Evolutionary conservation across 2,329 filamentous ascomycete genomes (phyloP), one percentile per base, ranked within the genome.

Genomic region (Graphium sp.): DNA sequence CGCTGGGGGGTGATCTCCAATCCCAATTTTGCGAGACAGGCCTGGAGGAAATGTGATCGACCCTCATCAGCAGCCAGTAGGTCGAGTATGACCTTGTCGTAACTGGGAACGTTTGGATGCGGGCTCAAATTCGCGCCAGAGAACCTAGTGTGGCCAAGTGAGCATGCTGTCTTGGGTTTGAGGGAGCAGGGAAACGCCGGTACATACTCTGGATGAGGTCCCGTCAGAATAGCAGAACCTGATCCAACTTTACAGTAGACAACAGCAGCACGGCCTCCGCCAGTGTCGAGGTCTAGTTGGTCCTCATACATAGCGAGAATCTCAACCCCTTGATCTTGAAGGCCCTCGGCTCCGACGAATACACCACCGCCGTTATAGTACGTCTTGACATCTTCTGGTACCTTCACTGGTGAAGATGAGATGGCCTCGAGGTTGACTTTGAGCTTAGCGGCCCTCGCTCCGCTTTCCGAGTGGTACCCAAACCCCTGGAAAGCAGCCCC

Each of bases 311-410:
- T 78, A 2, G 87, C 89, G 15, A 98, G 56, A 6, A 93, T 64
- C 49, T 94, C 72, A 1, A 94, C 70, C 2, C 76, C 78, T 36
- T 62, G 55, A 18, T 66, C 62, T 31, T 59, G 55, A 32, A 70
- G 59, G 24, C 63, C 67, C 4, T 64, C 61, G 2, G 79, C 76
- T 51, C 89, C 76, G 2, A 93, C 81, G 54, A 95, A 98, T 2
- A 92, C 73, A 4, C 89, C 85, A 1, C 89, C 89, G 1, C 89
- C 89, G 41, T 98, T 98, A 49, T 87, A 94, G 46, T 98, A 98
- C 10, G 72, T 75, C 30, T 63, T 59, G 34, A 92, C 81, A 2
- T 60, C 56, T 2, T 70, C 62, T 9, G 66, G 57, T 10, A 89
- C 70, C 29, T 59, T 63, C 24, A 95, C 57, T n/a, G n/a, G n/a